Conservation (phyloP, 768 basidiomycete species). For the Macrolepiota fuliginosa region DNA sequence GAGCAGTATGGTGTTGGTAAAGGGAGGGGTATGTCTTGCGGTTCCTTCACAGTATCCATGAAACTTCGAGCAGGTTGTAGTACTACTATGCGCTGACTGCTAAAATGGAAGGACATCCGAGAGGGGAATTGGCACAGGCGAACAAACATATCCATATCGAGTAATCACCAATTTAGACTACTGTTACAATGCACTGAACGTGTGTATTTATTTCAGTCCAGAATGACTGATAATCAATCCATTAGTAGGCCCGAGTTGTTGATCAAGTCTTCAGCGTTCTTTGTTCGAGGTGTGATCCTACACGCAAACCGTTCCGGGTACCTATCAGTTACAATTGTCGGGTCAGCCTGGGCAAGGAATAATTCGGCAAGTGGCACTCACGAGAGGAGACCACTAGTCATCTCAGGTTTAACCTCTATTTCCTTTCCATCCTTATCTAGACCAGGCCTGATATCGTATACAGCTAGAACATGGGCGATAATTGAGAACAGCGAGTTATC, state of each 20-base stretch:
- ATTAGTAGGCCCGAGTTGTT: not conserved
- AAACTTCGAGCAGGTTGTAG: not conserved
- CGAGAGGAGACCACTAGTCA: not conserved
- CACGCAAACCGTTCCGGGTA: conserved; percentile 5
- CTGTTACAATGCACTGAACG: too few species aligned
- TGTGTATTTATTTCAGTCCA: too few species aligned
- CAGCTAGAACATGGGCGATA: conserved; percentile 19
- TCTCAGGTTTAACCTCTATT: not conserved
- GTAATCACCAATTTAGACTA: too few species aligned
- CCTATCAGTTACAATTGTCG: not conserved
- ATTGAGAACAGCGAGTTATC: conserved; percentile 18
- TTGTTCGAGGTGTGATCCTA: conserved; percentile 10
- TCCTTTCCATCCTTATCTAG: conserved; percentile 14
- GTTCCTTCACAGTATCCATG: not conserved
- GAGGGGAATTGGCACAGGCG: not conserved
- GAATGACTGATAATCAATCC: too few species aligned
- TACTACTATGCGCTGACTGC: not conserved
- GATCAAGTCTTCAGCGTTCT: conserved; percentile 5
- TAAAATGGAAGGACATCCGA: not conserved
- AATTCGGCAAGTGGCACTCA: not conserved
- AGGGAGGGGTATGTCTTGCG: not conserved
- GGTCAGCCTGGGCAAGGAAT: not conserved
- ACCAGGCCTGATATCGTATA: conserved; percentile 19
- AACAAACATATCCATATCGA: not conserved
- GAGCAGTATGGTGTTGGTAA: conserved; percentile 32